Evolutionary conservation across 2,329 filamentous ascomycete species (phyloP), one percentile per base, ranked within the genome.

Genomic region (Talaromyces sp.): DNA sequence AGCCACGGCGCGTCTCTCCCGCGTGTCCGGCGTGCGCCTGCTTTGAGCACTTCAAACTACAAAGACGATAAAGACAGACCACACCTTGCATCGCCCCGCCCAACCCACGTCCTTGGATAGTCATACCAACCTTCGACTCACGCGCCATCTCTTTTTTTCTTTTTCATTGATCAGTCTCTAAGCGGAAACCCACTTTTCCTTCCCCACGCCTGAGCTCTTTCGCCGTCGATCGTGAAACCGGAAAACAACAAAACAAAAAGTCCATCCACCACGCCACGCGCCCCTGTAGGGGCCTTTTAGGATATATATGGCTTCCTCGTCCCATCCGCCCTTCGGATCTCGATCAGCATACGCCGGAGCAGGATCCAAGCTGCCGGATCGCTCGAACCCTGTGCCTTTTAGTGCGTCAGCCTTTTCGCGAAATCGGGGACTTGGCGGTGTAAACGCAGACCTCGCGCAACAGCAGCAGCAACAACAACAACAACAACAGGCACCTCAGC

Each of bases 311-410:
- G 81, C 83, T 65, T 81, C 79, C 70, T 80, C 79, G 64, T 74
- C 77, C 59, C 80, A 82, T 64, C 81, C 83, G 68, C 75, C 80
- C 55, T 85, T 85, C 69, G 80, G 80, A 58, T 77, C 81, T 56
- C 81, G 83, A 66, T 78, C 79, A 65, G 81, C 81, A 66, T 80
- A 79, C 65, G 79, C 79, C 62, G 57, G 61, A 32, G 48, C 60
- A 59, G 79, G 84, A 61, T 76, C 75, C 63, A 82, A 82, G 71
- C 73, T 81, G n/a, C 79, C 80, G 57, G 80, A 83, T 59, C 77
- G 80, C 57, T 74, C 76, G 2, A 75, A 73, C 59, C 68, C 66
- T 58, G 72, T 72, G 61, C 72, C 74, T 9, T 80, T 79, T 70
- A 74, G 74, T 62, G 74, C 69, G 43, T 76, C 74, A 8, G 74